Conservation (phyloP, 176 grass and related monocot species). For the Zoysia pacifica region DNA sequence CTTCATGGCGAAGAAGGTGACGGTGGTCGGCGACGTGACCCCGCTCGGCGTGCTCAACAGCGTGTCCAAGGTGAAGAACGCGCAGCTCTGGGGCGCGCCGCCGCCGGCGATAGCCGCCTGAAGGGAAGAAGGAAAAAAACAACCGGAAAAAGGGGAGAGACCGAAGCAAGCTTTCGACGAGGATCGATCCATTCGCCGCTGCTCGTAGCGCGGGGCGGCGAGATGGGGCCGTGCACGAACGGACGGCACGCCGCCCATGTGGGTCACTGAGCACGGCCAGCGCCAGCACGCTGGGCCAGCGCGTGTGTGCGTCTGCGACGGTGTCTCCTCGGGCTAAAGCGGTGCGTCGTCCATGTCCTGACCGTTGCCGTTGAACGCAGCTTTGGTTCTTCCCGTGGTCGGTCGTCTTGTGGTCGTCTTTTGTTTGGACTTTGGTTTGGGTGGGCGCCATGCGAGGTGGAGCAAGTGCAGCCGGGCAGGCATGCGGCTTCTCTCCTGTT, state of each 20-base stretch:
- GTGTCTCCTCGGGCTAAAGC: conserved; percentile 9
- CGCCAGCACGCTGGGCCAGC: conserved; percentile 17
- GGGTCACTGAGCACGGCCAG: conserved; percentile 13
- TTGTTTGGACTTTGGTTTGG: conserved; percentile 41
- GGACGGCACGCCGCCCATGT: conserved; percentile 24
- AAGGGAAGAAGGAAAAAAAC: no score
- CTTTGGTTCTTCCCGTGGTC: conserved; percentile 29
- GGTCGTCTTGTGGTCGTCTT: conserved; percentile 27
- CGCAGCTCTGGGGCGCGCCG: conserved; percentile 78
- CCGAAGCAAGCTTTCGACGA: neutral
- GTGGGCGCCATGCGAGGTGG: conserved; percentile 36
- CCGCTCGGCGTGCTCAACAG: conserved; percentile 86
- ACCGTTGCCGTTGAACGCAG: conserved; percentile 15
- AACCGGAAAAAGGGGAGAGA: neutral
- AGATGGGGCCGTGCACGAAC: conserved; percentile 16
- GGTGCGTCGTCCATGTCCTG: neutral
- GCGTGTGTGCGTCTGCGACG: neutral
- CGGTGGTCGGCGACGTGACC: conserved; percentile 93
- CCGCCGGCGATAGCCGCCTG: conserved; percentile 51
- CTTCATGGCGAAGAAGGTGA: conserved; percentile 90
- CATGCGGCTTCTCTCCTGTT: no score
- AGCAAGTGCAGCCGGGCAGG: no score
- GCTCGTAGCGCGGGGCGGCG: conserved; percentile 10
- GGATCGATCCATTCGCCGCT: conserved; percentile 22
- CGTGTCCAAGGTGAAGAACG: conserved; percentile 98